Conservation (phyloP, 2,329 filamentous ascomycete species). For the Fusarium gaditjirri region DNA sequence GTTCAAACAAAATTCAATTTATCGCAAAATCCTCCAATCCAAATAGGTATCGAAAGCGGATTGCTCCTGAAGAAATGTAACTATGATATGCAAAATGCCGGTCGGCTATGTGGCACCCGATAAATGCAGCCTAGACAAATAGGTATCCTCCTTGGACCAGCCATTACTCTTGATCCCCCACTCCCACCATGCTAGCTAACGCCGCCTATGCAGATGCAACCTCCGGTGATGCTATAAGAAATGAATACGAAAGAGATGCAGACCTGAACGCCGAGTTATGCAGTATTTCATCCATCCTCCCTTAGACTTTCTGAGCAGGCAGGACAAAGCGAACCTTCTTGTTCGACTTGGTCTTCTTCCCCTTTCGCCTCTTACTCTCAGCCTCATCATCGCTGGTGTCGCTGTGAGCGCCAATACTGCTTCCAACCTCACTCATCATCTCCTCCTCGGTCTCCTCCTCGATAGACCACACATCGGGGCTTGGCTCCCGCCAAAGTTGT, state of each 20-base stretch:
- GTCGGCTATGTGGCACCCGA: constrained; percentile 10
- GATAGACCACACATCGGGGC: constrained; percentile 69
- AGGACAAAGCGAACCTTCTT: constrained; percentile 68
- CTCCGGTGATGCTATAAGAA: constrained; percentile 13
- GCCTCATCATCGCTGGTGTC: constrained; percentile 44
- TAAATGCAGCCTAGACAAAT: constrained; percentile 9
- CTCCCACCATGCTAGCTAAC: constrained; percentile 35
- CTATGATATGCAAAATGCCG: constrained; percentile 8
- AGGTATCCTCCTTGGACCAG: constrained; percentile 32
- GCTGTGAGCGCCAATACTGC: constrained; percentile 45
- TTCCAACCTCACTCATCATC: constrained; percentile 56
- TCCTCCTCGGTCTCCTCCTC: constrained; percentile 69
- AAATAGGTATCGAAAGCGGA: constrained; percentile 42
- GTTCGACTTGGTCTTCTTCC: constrained; percentile 58
- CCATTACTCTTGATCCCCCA: constrained; percentile 31
- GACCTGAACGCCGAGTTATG: constrained; percentile 40
- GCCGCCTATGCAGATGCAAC: constrained; percentile 36
- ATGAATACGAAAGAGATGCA: constrained; percentile 20
- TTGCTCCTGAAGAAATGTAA: constrained; percentile 38
- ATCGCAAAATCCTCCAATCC: constrained; percentile 18
- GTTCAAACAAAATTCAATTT: constrained; percentile 9
- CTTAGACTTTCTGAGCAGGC: constrained; percentile 53
- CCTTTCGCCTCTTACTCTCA: constrained; percentile 26
- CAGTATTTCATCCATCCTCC: constrained; percentile 11
- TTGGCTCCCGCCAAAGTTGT: constrained; percentile 65